Conservation (phyloP, 2,329 filamentous ascomycete species). For the Sphaerostilbella broomeana region DNA sequence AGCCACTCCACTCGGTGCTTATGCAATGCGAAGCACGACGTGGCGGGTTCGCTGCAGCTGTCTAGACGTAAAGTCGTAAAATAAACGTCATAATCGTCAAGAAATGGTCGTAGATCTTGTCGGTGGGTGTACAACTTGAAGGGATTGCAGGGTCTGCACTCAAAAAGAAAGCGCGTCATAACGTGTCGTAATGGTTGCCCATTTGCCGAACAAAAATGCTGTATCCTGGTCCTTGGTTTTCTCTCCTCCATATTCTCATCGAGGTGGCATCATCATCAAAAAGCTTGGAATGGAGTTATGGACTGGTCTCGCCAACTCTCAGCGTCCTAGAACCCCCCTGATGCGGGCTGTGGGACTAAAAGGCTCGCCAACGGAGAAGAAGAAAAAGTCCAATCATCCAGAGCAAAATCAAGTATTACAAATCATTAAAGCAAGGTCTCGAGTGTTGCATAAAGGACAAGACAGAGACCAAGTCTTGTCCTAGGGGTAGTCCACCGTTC, state of each 20-base stretch:
- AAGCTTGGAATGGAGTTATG: no score
- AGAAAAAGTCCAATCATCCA: slow-evolving; percentile 16
- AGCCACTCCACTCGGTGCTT: slow-evolving; percentile 27
- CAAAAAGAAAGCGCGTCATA: slow-evolving; percentile 26
- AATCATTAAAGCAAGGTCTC: slow-evolving; percentile 29
- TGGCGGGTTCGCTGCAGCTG: slow-evolving; percentile 32
- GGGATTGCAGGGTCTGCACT: slow-evolving; percentile 23
- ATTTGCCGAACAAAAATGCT: slow-evolving; percentile 33
- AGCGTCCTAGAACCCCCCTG: slow-evolving; percentile 10
- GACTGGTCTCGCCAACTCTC: no score
- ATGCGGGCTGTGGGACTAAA: slow-evolving; percentile 3
- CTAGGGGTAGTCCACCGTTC: slow-evolving; percentile 8
- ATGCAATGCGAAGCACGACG: slow-evolving; percentile 24
- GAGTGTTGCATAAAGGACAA: slow-evolving; percentile 13
- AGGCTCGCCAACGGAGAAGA: slow-evolving; percentile 12
- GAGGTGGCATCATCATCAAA: slow-evolving; percentile 34
- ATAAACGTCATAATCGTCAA: slow-evolving; percentile 41
- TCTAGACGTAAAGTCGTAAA: slow-evolving; percentile 43
- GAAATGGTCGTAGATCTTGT: slow-evolving; percentile 31
- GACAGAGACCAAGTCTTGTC: slow-evolving; percentile 7
- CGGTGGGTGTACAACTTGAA: slow-evolving; percentile 25
- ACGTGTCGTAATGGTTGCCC: slow-evolving; percentile 35
- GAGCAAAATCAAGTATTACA: slow-evolving; percentile 30
- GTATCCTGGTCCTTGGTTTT: slow-evolving; percentile 36
- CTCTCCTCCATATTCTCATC: slow-evolving; percentile 34